Evolutionary conservation across 2,329 filamentous ascomycete species (phyloP).

Genomic region (Diaporthe ilicicola): DNA sequence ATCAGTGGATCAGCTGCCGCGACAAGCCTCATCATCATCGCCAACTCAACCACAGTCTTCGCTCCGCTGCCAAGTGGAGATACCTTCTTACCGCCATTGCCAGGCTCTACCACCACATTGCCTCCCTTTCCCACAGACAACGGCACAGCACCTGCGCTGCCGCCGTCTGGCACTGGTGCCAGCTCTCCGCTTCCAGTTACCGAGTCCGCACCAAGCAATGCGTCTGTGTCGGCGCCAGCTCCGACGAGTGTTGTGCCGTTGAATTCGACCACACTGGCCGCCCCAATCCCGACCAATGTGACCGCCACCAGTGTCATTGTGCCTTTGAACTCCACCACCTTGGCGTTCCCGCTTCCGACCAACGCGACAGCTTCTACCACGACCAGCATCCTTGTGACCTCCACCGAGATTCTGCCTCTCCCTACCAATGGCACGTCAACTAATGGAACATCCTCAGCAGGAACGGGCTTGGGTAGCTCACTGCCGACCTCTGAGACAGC

Average conservation of each 20-base stretch:
- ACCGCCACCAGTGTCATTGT: slow-evolving; percentile 24
- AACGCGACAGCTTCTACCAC: slow-evolving; percentile 4
- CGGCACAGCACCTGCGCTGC: slow-evolving; percentile 19
- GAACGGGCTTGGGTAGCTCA: not conserved
- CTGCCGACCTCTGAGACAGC: not conserved
- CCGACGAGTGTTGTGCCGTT: slow-evolving; percentile 15
- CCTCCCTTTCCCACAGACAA: slow-evolving; percentile 19
- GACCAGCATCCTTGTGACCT: not conserved
- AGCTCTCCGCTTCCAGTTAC: not conserved
- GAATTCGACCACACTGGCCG: not conserved
- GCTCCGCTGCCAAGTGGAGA: slow-evolving; percentile 18
- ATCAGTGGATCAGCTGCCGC: slow-evolving; percentile 29
- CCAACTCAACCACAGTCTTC: slow-evolving; percentile 26
- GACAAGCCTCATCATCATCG: slow-evolving; percentile 29
- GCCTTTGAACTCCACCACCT: slow-evolving; percentile 25
- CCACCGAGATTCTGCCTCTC: not conserved
- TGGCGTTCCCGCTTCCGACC: slow-evolving; percentile 27
- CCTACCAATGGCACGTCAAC: not conserved
- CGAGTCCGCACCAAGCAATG: not conserved
- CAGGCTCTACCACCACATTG: not conserved
- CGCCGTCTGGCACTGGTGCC: slow-evolving; percentile 17
- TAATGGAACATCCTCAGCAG: slow-evolving; percentile 14
- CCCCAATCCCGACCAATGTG: not conserved
- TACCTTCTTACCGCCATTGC: not conserved
- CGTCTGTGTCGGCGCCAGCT: not conserved